Evolutionary conservation across 176 grass and related monocot genomes (phyloP).

Genomic region (Areca catechu): DNA sequence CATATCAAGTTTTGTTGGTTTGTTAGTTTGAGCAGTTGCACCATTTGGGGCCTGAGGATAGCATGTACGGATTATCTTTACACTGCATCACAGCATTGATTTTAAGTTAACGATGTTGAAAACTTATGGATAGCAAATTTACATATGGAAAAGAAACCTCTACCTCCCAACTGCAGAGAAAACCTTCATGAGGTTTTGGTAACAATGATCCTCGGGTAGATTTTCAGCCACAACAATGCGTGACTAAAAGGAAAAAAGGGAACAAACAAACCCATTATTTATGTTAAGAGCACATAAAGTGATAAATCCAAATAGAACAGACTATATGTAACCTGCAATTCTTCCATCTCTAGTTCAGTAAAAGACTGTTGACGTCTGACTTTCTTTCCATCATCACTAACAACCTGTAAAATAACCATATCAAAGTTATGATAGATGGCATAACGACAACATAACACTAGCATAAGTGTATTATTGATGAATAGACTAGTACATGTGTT

Average conservation of each 20-base stretch:
- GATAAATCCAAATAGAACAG: neutral
- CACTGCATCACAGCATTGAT: conserved; percentile 43
- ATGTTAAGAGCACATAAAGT: conserved; percentile 6
- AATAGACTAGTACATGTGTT: too few species aligned
- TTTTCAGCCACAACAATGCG: conserved; percentile 97
- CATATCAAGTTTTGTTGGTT: conserved; percentile 92
- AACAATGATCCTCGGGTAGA: conserved; percentile 97
- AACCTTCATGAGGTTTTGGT: conserved; percentile 96
- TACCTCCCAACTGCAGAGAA: conserved; percentile 95
- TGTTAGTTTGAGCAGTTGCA: conserved; percentile 62
- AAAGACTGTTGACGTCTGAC: conserved; percentile 67
- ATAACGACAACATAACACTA: too few species aligned
- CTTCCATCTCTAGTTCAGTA: conserved; percentile 86
- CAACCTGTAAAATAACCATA: conserved; percentile 35
- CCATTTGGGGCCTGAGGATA: conserved; percentile 89
- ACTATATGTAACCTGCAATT: conserved; percentile 52
- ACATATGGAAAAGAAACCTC: conserved; percentile 3
- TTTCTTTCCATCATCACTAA: conserved; percentile 93
- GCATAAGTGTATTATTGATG: too few species aligned
- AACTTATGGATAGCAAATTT: neutral
- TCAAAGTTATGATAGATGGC: too few species aligned
- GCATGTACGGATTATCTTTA: conserved; percentile 95
- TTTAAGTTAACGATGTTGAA: neutral
- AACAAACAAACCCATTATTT: conserved; percentile 9
- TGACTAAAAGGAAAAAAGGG: conserved; percentile 34